These are phyloP conservation scores for Mycosphaerelloides madeirae DNA, from an alignment of 2,329 filamentous ascomycete species.

Conservation along the genomic window DNA sequence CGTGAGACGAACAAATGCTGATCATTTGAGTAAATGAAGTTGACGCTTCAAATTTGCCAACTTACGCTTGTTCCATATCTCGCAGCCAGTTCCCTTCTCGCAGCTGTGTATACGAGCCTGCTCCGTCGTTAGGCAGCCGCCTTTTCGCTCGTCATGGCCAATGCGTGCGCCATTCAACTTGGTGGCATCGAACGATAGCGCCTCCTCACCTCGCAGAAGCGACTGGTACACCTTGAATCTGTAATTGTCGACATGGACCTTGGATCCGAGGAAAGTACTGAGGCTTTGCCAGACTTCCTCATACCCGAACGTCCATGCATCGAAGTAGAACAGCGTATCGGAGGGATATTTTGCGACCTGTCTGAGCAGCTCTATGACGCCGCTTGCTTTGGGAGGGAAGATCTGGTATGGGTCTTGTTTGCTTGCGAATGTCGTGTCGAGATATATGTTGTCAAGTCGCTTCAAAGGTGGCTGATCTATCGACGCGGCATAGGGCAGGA, in stretches of 20 bases:
- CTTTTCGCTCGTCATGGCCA: slow-evolving; percentile 60
- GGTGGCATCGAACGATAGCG: slow-evolving; percentile 54
- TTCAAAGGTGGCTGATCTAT: slow-evolving; percentile 53
- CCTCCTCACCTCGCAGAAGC: slow-evolving; percentile 40
- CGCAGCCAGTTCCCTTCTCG: slow-evolving; percentile 65
- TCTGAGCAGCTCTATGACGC: slow-evolving; percentile 65
- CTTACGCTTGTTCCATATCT: slow-evolving; percentile 39
- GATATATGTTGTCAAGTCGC: slow-evolving; percentile 73
- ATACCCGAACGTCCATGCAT: slow-evolving; percentile 89
- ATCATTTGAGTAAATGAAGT: slow-evolving; percentile 29
- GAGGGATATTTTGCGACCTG: slow-evolving; percentile 64
- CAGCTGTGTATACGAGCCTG: slow-evolving; percentile 75
- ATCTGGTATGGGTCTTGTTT: slow-evolving; percentile 45
- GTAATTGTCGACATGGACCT: slow-evolving; percentile 81
- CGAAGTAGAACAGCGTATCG: slow-evolving; percentile 76
- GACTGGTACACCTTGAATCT: slow-evolving; percentile 69
- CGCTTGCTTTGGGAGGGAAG: slow-evolving; percentile 66
- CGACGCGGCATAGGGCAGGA: slow-evolving; percentile 61
- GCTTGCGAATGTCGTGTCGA: slow-evolving; percentile 76
- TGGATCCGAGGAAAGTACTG: slow-evolving; percentile 61
- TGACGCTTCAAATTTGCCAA: background rate
- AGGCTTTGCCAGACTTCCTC: slow-evolving; percentile 88
- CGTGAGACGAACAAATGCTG: slow-evolving; percentile 65
- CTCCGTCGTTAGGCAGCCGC: slow-evolving; percentile 65
- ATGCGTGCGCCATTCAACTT: slow-evolving; percentile 68